Evolutionary conservation across 768 basidiomycete genomes (phyloP), one percentile per base, ranked within the genome.

Genomic region (Rhizopogon roseolus): DNA sequence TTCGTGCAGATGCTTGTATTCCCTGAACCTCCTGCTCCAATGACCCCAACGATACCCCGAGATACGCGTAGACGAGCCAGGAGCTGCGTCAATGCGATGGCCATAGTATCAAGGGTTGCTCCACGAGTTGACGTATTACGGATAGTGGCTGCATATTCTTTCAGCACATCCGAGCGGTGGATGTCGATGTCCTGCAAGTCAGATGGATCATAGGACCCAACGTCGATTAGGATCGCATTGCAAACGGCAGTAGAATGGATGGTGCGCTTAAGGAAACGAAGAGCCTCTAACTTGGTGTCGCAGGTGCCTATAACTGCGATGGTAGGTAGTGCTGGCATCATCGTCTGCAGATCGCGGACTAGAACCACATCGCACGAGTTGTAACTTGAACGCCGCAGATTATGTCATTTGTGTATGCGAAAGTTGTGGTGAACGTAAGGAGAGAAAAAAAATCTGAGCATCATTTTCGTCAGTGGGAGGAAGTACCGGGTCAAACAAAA

Each of bases 291-390:
- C 36, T 69, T 65, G 41, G 59, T 69, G 17, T 67, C 66, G 29
- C 67, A 65, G 17, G 64, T 69, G 16, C 66, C 65, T 13, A 67
- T 54, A 11, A 66, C 63, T 7, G 58, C 63, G 8, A 69, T 44
- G 38, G 54, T 43, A 14, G 67, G 60, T 13, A 22, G 32, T 29
- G 50, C 36, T 19, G 22, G 4, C 52, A 54, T 58, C 44, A 11
- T 41, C 32, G 32, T 19, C 7, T 22, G 16, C 6, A 34, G 14
- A 53, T 34, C 41, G 41, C 17, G 17, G 44, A 55, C 4, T 22
- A 32, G 34, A 27, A 39, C 29, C 6, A 32, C 29, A 32, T 32
- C 22, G 29, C n/a, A 16, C 8, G 16, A 9, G 13, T n/a, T 13
- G 50, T 25, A 22, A 13, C 45, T n/a, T 19, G 39, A 14, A 25